A percentile compares a stretch with the other conserved stretches of the same genome.
These are phyloP conservation scores for Thymus quinquecostatus DNA, from an alignment of 257 asterid genomes.

Conservation along the genomic window DNA sequence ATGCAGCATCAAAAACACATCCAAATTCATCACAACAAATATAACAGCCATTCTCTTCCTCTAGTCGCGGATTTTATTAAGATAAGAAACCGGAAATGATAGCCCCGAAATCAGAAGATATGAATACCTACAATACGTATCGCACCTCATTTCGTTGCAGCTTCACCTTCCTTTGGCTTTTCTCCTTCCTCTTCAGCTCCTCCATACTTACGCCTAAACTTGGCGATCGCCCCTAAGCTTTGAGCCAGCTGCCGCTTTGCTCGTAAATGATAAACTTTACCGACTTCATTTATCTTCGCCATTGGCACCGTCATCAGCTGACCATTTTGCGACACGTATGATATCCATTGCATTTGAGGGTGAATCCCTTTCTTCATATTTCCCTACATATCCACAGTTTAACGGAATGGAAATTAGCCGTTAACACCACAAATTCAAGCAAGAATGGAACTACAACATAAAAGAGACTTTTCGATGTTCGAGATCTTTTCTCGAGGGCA, in stretches of 20 bases:
- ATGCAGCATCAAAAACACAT: constrained; percentile 4
- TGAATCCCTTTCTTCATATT: constrained; percentile 85
- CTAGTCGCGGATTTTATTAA: constrained; percentile 1
- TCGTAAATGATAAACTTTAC: constrained; percentile 73
- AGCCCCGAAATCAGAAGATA: too few relatives aligned
- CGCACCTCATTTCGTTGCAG: constrained; percentile 40
- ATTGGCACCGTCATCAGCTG: constrained; percentile 61
- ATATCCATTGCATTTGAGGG: constrained; percentile 81
- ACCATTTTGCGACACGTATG: constrained; percentile 81
- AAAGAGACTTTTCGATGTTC: too few relatives aligned
- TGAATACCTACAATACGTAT: neutral
- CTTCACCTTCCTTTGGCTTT: constrained; percentile 38
- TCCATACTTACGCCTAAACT: constrained; percentile 68
- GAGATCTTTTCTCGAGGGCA: too few relatives aligned
- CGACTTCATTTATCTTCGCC: constrained; percentile 69
- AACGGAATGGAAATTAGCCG: too few relatives aligned
- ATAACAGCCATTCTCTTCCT: neutral
- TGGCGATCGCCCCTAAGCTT: constrained; percentile 71
- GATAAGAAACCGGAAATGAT: neutral
- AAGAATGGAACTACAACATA: too few relatives aligned
- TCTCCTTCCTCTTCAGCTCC: constrained; percentile 22
- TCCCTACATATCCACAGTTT: constrained; percentile 34
- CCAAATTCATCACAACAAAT: constrained; percentile 1
- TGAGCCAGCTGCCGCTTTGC: constrained; percentile 75
- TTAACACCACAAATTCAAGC: too few relatives aligned